Evolutionary conservation across 768 basidiomycete genomes (phyloP).

Genomic region (Phaeotremella fagi): DNA sequence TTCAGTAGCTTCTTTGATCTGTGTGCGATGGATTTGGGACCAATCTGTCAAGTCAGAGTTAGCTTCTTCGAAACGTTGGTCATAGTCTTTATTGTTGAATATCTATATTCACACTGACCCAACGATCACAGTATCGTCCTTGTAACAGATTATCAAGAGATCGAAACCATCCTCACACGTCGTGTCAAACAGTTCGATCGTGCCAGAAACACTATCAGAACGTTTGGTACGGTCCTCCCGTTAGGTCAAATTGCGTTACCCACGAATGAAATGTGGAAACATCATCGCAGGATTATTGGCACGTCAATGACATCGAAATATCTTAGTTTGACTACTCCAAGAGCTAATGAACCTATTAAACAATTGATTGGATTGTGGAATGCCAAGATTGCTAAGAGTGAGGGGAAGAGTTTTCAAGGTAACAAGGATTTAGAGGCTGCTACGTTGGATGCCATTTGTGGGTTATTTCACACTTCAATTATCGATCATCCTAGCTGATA

Average conservation of each 20-base stretch:
- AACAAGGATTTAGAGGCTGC: constrained; percentile 30
- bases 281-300: constrained; percentile 37
- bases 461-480: background rate
- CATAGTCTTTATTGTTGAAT: background rate
- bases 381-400: constrained; percentile 10
- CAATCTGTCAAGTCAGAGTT: constrained; percentile 32
- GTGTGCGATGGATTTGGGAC: constrained; percentile 18
- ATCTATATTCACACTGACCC: background rate
- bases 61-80: constrained; percentile 24
- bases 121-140: constrained; percentile 18
- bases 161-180: constrained; percentile 17
- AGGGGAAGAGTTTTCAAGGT: constrained; percentile 12
- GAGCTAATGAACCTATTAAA: constrained; percentile 16
- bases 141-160: constrained; percentile 26
- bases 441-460: constrained; percentile 38
- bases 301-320: constrained; percentile 41
- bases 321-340: constrained; percentile 26
- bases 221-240: constrained; percentile 31
- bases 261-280: constrained; percentile 30
- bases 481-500: background rate
- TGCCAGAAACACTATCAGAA: constrained; percentile 12
- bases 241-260: constrained; percentile 28
- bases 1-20: constrained; percentile 17
- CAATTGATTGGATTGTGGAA: constrained; percentile 26
- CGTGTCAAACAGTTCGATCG: constrained; percentile 29